A percentile compares a stretch with the other conserved stretches of the same genome.
These are phyloP conservation scores for Chlamydomonas sp. DNA, from an alignment of 139 green algal species.

Conservation along the genomic window DNA sequence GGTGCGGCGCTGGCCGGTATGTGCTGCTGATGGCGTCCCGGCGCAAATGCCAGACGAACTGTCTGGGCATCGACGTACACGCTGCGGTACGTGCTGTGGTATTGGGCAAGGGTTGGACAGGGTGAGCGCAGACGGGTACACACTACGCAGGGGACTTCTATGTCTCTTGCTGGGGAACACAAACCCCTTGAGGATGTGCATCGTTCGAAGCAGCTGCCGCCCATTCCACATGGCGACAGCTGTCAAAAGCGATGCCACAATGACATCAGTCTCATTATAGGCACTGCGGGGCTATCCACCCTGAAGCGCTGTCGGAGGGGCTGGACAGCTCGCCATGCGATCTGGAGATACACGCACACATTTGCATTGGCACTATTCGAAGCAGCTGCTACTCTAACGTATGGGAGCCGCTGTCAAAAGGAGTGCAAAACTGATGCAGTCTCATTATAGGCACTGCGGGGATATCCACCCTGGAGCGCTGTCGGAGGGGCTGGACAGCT, in stretches of 20 bases:
- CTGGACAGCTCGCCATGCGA: neutral
- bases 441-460: constrained; percentile 27
- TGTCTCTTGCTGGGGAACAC: neutral
- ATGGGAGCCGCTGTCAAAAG: constrained; percentile 13
- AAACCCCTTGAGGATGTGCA: neutral
- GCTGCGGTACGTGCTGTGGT: constrained; percentile 1
- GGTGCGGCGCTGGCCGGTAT: constrained; percentile 79
- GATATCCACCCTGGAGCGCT: neutral
- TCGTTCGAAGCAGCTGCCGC: constrained; percentile 20
- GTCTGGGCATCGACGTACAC: constrained; percentile 75
- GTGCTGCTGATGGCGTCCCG: constrained; percentile 38
- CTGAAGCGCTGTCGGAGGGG: neutral
- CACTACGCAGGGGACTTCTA: neutral
- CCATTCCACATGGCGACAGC: neutral
- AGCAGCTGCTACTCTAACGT: neutral
- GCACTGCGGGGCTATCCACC: neutral
- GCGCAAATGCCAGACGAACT: constrained; percentile 47
- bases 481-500: constrained; percentile 16
- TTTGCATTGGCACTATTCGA: constrained; percentile 2
- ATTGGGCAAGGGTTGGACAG: neutral
- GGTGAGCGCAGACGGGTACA: neutral
- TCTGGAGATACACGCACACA: no score
- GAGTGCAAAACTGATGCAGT: neutral
- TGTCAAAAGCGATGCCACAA: constrained; percentile 35
- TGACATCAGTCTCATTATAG: constrained; percentile 2